A percentile compares a stretch with the other conserved stretches of the same genome.
phyloP scores from a whole-genome alignment of 306 rosid species.

The Dalbergia oliveri region DNA sequence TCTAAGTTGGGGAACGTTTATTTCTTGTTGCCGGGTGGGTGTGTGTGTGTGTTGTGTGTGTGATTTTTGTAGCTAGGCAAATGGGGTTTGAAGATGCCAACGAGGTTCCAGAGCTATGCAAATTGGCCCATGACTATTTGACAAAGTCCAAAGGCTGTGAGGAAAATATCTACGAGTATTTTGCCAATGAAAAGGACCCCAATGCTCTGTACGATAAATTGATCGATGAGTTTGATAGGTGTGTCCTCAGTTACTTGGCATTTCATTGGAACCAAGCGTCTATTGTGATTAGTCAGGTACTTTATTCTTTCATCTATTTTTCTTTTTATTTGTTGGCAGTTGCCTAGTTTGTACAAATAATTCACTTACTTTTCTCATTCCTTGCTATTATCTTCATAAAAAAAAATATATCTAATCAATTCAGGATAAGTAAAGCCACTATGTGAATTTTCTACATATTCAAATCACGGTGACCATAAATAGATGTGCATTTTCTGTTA shows the following conservation, averaged over 20 bases:
- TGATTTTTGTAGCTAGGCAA: constrained; percentile 71
- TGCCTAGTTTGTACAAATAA: too few species aligned
- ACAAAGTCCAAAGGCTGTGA: constrained; percentile 64
- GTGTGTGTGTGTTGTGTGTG: not conserved
- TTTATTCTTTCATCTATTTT: not conserved
- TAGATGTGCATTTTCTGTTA: too few species aligned
- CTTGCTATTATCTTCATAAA: not conserved
- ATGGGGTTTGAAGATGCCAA: constrained; percentile 66
- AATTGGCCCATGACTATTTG: constrained; percentile 65
- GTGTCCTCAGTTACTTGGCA: constrained; percentile 79
- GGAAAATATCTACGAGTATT: constrained; percentile 60
- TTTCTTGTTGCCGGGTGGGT: too few species aligned
- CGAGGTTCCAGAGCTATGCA: constrained; percentile 67
- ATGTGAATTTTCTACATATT: too few species aligned
- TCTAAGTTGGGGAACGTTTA: too few species aligned
- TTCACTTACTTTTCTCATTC: not conserved
- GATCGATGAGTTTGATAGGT: constrained; percentile 72
- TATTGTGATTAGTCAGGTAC: constrained; percentile 66
- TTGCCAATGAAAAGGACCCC: constrained; percentile 53
- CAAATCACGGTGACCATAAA: too few species aligned
- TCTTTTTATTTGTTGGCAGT: not conserved
- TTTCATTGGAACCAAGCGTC: constrained; percentile 86
- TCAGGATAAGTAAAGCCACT: too few species aligned
- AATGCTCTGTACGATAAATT: constrained; percentile 57
- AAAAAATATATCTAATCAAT: too few species aligned